phyloP scores from a whole-genome alignment of 768 basidiomycete genomes.

The Kwoniella newhampshirensis region DNA sequence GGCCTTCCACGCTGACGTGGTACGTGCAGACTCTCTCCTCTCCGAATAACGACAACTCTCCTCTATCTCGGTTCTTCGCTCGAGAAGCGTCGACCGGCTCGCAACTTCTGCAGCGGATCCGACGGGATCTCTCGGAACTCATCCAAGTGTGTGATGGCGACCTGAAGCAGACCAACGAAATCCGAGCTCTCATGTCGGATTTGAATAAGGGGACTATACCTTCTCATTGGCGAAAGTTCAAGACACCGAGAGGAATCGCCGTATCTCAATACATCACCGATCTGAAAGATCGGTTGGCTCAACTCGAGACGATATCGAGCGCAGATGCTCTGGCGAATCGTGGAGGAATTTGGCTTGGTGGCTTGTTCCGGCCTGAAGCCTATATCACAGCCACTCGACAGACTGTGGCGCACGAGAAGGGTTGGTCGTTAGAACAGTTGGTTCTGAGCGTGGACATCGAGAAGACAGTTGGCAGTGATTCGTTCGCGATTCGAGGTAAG shows the following conservation, averaged over 20 bases:
- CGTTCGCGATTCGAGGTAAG: constrained; percentile 86
- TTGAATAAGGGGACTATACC: constrained; percentile 92
- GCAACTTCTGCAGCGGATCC: constrained; percentile 74
- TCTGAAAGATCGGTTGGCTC: constrained; percentile 73
- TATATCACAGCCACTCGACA: constrained; percentile 95
- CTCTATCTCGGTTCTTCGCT: constrained; percentile 81
- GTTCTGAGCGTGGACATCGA: constrained; percentile 77
- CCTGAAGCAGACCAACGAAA: constrained; percentile 92
- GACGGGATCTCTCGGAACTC: constrained; percentile 76
- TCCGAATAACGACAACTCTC: constrained; percentile 61
- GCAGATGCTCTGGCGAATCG: constrained; percentile 18
- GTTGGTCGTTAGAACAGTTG: constrained; percentile 89
- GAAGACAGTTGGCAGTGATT: constrained; percentile 69
- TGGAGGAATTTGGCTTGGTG: constrained; percentile 86
- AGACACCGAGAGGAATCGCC: constrained; percentile 75
- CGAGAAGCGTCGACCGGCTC: constrained; percentile 80
- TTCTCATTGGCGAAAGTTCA: constrained; percentile 82
- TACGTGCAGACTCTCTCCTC: constrained; percentile 63
- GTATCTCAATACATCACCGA: constrained; percentile 84
- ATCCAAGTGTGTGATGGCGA: constrained; percentile 80
- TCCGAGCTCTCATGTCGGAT: constrained; percentile 84
- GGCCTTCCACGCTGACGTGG: not conserved
- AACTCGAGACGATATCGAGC: constrained; percentile 70
- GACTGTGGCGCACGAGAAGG: constrained; percentile 87
- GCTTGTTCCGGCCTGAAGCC: constrained; percentile 93